Conservation (phyloP, 352 stramenopile genomes). For the Pythium aquatile region DNA sequence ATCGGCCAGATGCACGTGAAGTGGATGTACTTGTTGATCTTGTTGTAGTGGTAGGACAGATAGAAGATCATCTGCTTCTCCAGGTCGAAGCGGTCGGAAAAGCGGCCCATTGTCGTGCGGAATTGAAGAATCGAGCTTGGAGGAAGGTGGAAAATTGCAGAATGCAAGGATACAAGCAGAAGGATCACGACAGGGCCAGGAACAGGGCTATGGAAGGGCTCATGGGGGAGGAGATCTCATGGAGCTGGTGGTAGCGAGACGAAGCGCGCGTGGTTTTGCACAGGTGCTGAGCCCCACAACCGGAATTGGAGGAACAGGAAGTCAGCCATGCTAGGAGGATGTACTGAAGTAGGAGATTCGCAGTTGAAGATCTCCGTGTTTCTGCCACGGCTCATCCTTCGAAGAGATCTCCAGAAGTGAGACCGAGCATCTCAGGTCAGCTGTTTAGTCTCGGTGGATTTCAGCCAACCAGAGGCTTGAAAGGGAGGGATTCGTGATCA, state of each 20-base stretch:
- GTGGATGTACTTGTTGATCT: conserved; percentile 80
- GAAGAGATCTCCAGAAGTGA: not conserved
- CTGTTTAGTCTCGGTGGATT: conserved; percentile 9
- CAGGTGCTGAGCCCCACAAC: not conserved
- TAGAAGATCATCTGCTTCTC: conserved; percentile 87
- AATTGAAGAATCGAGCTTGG: not conserved
- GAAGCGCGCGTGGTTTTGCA: conserved; percentile 1
- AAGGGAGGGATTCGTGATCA: not conserved
- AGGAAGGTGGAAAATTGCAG: not conserved
- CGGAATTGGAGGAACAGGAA: not conserved
- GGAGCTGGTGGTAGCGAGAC: not conserved
- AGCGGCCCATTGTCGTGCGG: conserved; percentile 29
- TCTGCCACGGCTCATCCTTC: not conserved
- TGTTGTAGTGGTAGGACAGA: conserved; percentile 82
- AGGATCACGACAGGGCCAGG: not conserved
- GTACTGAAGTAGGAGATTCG: not conserved
- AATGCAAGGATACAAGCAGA: not conserved
- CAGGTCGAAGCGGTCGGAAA: conserved; percentile 68
- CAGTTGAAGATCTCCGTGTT: not conserved
- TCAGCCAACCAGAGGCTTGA: not conserved
- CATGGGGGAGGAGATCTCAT: not conserved
- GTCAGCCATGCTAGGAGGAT: not conserved
- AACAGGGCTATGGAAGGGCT: not conserved
- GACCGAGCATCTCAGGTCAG: conserved; percentile 3
- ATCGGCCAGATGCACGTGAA: conserved; percentile 86